Evolutionary conservation across 805 yeast genomes (phyloP).

Genomic region (Candida berthetii): DNA sequence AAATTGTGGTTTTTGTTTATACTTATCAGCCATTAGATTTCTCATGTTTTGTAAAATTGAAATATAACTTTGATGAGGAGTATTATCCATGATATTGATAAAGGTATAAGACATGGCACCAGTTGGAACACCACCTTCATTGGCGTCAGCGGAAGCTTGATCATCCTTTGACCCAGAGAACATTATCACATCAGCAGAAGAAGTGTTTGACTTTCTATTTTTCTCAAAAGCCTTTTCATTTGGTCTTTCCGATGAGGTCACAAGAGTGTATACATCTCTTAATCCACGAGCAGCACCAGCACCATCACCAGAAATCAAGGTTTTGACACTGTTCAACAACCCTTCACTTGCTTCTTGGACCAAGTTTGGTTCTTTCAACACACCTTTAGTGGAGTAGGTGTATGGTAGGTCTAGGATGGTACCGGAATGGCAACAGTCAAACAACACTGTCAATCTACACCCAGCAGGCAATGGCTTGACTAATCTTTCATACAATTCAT

Average conservation of each 20-base stretch:
- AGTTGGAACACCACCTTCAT: slow-evolving; percentile 55
- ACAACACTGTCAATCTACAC: slow-evolving; percentile 61
- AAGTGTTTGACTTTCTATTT: slow-evolving; percentile 42
- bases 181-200: slow-evolving; percentile 63
- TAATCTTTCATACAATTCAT: slow-evolving; percentile 53
- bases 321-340: slow-evolving; percentile 44
- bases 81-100: slow-evolving; percentile 46
- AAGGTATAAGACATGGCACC: slow-evolving; percentile 77
- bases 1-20: slow-evolving; percentile 69
- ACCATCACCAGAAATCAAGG: slow-evolving; percentile 47
- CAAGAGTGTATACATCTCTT: slow-evolving; percentile 14
- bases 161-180: slow-evolving; percentile 69
- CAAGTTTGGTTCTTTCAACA: slow-evolving; percentile 63
- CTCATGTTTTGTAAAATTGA: slow-evolving; percentile 59
- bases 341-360: slow-evolving; percentile 63
- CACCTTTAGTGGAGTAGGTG: slow-evolving; percentile 66
- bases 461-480: slow-evolving; percentile 61
- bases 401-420: slow-evolving; percentile 66
- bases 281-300: slow-evolving; percentile 25
- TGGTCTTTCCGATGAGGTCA: slow-evolving; percentile 10
- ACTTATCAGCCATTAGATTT: slow-evolving; percentile 47
- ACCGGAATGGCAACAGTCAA: slow-evolving; percentile 76
- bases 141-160: slow-evolving; percentile 54
- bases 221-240: slow-evolving; percentile 15
- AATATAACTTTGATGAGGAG: slow-evolving; percentile 52